These are phyloP conservation scores for Fusarium dlaminii DNA, from an alignment of 2,329 filamentous ascomycete species.

Conservation along the genomic window DNA sequence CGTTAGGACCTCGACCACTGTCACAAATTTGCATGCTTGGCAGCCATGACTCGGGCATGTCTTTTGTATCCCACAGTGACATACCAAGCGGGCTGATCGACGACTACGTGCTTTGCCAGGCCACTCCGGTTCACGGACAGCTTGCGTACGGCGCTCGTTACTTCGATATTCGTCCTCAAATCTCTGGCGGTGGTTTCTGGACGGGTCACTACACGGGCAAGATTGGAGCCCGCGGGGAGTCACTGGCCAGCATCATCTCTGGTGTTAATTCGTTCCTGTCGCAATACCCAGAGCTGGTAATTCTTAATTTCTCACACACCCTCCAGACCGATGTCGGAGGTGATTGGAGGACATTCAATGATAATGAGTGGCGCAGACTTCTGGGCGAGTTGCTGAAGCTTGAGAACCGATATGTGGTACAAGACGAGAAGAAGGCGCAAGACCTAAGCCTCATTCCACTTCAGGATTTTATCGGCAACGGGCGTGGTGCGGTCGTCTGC, in stretches of 20 bases:
- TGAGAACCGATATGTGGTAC: not conserved
- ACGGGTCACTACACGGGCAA: not conserved
- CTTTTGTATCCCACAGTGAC: not conserved
- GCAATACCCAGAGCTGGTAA: not conserved
- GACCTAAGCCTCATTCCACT: not conserved
- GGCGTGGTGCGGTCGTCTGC: not conserved
- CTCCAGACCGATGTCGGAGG: not conserved
- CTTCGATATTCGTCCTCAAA: not conserved
- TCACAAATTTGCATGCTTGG: not conserved
- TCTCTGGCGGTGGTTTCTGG: not conserved
- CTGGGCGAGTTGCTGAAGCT: not conserved
- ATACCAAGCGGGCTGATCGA: not conserved
- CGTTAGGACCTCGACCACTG: not conserved
- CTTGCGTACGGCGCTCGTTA: not conserved
- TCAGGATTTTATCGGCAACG: not conserved
- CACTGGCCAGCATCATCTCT: not conserved
- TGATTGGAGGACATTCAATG: not conserved
- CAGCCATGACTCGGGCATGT: not conserved
- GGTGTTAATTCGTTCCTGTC: not conserved
- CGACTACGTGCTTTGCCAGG: not conserved
- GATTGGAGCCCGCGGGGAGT: not conserved
- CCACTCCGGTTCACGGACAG: not conserved
- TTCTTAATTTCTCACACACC: not conserved
- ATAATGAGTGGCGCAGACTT: not conserved
- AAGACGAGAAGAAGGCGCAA: not conserved